phyloP scores from a whole-genome alignment of 306 rosid genomes.

The Quercus alba region DNA sequence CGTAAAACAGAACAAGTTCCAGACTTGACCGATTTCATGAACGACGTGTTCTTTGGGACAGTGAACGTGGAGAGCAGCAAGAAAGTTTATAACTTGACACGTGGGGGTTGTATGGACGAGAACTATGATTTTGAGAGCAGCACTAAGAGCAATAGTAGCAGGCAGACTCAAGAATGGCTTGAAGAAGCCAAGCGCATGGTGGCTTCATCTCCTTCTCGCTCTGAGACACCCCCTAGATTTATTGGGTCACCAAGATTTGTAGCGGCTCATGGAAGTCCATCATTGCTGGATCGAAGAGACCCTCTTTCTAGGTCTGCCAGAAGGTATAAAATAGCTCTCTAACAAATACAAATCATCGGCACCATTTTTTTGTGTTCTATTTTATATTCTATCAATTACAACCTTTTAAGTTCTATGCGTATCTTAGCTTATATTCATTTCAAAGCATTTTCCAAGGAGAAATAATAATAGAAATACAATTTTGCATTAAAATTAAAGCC shows the following conservation, averaged over 20 bases:
- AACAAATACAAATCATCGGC: too few relatives aligned
- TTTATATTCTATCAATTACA: too few relatives aligned
- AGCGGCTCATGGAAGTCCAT: constrained; percentile 20
- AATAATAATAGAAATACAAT: too few relatives aligned
- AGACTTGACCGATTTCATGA: constrained; percentile 82
- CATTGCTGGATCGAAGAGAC: constrained; percentile 50
- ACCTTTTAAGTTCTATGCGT: too few relatives aligned
- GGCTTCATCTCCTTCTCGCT: constrained; percentile 65
- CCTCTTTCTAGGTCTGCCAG: constrained; percentile 75
- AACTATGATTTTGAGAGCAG: constrained; percentile 15
- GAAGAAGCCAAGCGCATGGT: constrained; percentile 67
- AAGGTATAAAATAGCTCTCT: constrained; percentile 38
- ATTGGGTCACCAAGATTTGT: constrained; percentile 72
- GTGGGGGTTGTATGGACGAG: not conserved
- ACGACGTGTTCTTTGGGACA: constrained; percentile 73
- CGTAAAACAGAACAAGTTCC: constrained; percentile 33
- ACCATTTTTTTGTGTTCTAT: too few relatives aligned
- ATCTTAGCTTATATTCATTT: too few relatives aligned
- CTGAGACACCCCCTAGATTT: constrained; percentile 52
- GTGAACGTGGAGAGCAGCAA: not conserved
- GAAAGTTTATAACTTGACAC: constrained; percentile 56
- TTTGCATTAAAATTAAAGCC: too few relatives aligned
- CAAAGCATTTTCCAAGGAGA: too few relatives aligned
- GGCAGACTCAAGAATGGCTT: constrained; percentile 68
- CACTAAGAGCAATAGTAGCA: constrained; percentile 47